These are phyloP conservation scores for Ustilago nuda DNA, from an alignment of 1,284 basidiomycete species.

Conservation along the genomic window DNA sequence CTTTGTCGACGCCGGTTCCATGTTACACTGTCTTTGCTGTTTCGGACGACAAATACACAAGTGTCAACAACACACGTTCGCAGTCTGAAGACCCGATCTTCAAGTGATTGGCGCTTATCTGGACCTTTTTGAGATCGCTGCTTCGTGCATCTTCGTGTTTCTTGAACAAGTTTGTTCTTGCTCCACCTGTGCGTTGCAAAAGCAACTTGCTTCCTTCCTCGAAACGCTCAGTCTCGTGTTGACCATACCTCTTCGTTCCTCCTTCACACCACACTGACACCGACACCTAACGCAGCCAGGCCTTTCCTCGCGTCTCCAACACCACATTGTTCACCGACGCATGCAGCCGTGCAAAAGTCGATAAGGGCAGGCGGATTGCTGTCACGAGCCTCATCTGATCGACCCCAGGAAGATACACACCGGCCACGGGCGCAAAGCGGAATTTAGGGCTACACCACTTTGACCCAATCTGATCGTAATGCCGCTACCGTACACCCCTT, in stretches of 20 bases:
- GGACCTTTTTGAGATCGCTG: constrained; percentile 19
- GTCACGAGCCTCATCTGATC: not conserved
- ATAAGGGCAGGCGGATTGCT: not conserved
- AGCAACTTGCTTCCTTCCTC: not conserved
- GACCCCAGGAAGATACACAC: not conserved
- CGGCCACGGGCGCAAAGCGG: not conserved
- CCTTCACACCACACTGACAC: not conserved
- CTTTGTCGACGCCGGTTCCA: not conserved
- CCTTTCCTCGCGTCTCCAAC: not conserved
- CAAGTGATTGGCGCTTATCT: constrained; percentile 30
- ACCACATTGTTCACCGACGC: not conserved
- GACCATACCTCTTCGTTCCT: not conserved
- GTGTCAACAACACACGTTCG: constrained; percentile 11
- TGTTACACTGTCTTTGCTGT: not conserved
- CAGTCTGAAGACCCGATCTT: constrained; percentile 16
- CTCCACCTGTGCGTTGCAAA: not conserved
- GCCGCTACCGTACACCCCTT: constrained; percentile 49
- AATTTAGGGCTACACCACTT: not conserved
- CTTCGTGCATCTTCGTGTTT: constrained; percentile 11
- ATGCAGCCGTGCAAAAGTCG: not conserved
- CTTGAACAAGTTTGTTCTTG: not conserved
- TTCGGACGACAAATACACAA: not conserved
- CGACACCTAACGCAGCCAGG: not conserved
- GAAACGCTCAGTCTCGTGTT: not conserved
- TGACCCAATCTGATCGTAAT: constrained; percentile 8